Evolutionary conservation across 2,329 filamentous ascomycete genomes (phyloP).

Genomic region (Fusarium albosuccineum): DNA sequence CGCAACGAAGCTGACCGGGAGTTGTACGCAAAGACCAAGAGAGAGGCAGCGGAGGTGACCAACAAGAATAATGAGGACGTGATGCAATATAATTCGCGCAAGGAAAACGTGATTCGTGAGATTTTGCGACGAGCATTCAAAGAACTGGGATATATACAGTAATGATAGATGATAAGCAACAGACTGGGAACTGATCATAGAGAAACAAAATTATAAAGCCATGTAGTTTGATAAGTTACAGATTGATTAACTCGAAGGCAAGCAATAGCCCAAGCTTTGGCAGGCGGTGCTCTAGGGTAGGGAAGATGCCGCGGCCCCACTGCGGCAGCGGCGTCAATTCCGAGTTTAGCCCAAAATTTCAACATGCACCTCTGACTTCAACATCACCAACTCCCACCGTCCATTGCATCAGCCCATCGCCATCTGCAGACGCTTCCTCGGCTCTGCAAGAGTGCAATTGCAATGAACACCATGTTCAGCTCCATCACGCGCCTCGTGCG

Average conservation of each 20-base stretch:
- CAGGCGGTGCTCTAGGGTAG: constrained; percentile 39
- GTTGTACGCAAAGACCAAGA: constrained; percentile 56
- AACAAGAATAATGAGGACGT: constrained; percentile 46
- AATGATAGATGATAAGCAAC: not conserved
- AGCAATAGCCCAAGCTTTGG: too few relatives aligned
- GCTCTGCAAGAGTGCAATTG: constrained; percentile 19
- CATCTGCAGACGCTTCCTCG: constrained; percentile 24
- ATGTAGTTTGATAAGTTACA: too few relatives aligned
- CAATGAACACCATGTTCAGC: constrained; percentile 46
- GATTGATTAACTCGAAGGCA: too few relatives aligned
- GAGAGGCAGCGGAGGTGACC: constrained; percentile 49
- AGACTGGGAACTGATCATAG: not conserved
- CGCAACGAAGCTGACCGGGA: constrained; percentile 53
- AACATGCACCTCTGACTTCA: constrained; percentile 26
- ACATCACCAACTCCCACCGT: constrained; percentile 34
- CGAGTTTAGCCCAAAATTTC: constrained; percentile 46
- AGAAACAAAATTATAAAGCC: not conserved
- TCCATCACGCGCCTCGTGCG: constrained; percentile 50
- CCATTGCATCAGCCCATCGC: constrained; percentile 31
- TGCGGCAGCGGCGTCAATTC: constrained; percentile 33
- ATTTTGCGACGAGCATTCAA: constrained; percentile 52
- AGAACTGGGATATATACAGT: constrained; percentile 36
- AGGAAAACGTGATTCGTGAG: constrained; percentile 55
- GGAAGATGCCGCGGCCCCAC: constrained; percentile 16
- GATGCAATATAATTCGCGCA: constrained; percentile 57